phyloP scores from a whole-genome alignment of 2,329 filamentous ascomycete species.

The Dactylellina parvicollis region DNA sequence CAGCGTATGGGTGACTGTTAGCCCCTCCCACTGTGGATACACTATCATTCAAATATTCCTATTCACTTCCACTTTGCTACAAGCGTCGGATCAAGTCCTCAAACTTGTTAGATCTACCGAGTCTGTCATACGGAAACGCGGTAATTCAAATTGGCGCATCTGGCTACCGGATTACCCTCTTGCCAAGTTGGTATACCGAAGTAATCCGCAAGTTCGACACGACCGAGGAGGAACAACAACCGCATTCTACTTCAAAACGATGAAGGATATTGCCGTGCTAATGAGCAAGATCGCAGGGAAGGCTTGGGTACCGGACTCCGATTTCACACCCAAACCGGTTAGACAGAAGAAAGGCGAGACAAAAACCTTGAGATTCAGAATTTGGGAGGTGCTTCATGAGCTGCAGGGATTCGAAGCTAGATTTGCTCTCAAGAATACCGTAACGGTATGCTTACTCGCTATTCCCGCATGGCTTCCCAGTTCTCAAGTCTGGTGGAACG shows the following conservation, averaged over 20 bases:
- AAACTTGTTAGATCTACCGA: conserved; percentile 62
- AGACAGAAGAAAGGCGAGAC: conserved; percentile 58
- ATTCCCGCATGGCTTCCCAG: conserved; percentile 67
- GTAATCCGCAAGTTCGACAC: conserved; percentile 69
- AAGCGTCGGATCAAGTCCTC: conserved; percentile 36
- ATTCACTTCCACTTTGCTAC: conserved; percentile 44
- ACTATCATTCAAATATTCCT: conserved; percentile 49
- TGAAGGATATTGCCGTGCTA: conserved; percentile 61
- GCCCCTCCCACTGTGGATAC: conserved; percentile 36
- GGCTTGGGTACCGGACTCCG: conserved; percentile 54
- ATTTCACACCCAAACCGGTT: conserved; percentile 1
- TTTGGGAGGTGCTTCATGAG: conserved; percentile 67
- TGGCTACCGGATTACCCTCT: conserved; percentile 68
- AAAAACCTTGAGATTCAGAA: conserved; percentile 63
- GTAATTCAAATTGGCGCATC: conserved; percentile 61
- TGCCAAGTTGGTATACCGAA: conserved; percentile 67
- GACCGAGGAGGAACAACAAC: conserved; percentile 70
- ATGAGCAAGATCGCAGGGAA: conserved; percentile 62
- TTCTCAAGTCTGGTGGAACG: conserved; percentile 67
- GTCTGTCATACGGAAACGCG: conserved; percentile 64
- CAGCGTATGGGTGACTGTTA: conserved; percentile 32
- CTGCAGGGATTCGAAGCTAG: conserved; percentile 69
- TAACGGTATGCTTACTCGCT: conserved; percentile 65
- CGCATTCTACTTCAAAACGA: conserved; percentile 63
- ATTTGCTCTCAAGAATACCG: conserved; percentile 69